phyloP scores from a whole-genome alignment of 345 rosid genomes.

The Kernera saxatilis region DNA sequence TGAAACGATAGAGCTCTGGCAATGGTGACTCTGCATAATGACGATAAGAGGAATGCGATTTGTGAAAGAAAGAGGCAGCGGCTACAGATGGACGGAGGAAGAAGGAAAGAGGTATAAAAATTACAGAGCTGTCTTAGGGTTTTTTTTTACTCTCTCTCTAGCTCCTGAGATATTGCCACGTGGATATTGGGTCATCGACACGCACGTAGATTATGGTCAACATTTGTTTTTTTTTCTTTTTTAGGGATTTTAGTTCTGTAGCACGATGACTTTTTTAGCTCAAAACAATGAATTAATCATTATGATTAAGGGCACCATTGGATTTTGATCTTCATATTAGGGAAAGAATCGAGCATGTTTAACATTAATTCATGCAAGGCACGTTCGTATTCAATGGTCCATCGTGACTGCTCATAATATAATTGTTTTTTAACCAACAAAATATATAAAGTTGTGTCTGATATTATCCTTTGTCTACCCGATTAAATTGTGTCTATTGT shows the following conservation, averaged over 20 bases:
- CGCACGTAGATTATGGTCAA: neutral
- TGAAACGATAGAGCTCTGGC: neutral
- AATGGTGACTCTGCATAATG: constrained; percentile 12
- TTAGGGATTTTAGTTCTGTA: neutral
- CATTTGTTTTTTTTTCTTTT: neutral
- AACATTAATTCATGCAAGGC: constrained; percentile 1
- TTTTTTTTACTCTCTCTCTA: neutral
- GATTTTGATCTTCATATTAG: neutral
- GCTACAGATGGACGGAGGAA: constrained; percentile 1
- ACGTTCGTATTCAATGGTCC: constrained; percentile 13
- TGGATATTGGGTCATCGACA: neutral
- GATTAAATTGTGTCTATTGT: neutral
- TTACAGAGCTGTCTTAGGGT: constrained; percentile 14
- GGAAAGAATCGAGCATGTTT: neutral
- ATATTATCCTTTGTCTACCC: neutral
- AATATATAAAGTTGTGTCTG: too few species aligned
- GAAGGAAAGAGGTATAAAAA: neutral
- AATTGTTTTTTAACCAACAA: neutral
- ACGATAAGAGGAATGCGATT: neutral
- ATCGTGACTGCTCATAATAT: neutral
- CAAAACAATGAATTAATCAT: neutral
- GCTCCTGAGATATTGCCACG: constrained; percentile 22
- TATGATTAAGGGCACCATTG: neutral
- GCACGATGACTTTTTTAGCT: neutral
- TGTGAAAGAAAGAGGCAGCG: constrained; percentile 6